Evolutionary conservation across 1,284 basidiomycete genomes (phyloP).

Genomic region (Anthracocystis panici-leucophaei): DNA sequence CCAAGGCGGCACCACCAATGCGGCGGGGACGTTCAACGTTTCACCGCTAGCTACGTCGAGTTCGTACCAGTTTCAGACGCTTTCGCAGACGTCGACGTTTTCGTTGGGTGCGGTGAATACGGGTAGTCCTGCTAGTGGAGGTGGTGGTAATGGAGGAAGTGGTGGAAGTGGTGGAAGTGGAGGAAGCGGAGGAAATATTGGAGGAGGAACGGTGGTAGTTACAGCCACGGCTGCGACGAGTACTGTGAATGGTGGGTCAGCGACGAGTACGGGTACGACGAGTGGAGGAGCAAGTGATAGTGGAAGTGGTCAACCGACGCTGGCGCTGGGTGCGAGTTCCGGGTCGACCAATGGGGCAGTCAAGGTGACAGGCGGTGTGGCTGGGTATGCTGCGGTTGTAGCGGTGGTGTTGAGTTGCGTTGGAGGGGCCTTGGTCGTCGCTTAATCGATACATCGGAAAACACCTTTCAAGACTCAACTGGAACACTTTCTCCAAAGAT

Average conservation of each 20-base stretch:
- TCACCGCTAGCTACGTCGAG: constrained; percentile 45
- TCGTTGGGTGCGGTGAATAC: constrained; percentile 8
- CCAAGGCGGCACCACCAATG: constrained; percentile 60
- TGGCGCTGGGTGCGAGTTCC: constrained; percentile 18
- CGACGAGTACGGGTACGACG: background rate
- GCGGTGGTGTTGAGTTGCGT: background rate
- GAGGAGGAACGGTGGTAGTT: constrained; percentile 27
- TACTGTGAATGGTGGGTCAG: background rate
- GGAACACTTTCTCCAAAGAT: background rate
- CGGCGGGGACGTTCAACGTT: constrained; percentile 60
- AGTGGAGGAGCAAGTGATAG: background rate
- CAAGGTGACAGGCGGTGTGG: too few species aligned
- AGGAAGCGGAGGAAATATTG: background rate
- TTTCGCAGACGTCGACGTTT: constrained; percentile 45
- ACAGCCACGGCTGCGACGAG: constrained; percentile 29
- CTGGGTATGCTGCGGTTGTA: background rate
- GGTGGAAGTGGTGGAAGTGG: constrained; percentile 4
- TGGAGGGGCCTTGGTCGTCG: constrained; percentile 1
- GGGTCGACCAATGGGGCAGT: background rate
- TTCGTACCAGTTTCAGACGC: constrained; percentile 37
- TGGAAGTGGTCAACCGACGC: constrained; percentile 19
- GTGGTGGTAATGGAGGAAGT: background rate
- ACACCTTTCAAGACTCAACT: background rate
- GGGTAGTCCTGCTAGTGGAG: background rate
- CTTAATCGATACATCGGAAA: background rate